Percentiles rank a stretch among this genome's conserved stretches.
Evolutionary conservation across 345 rosid species (phyloP).

Genomic region (Chamaenerion angustifolium): DNA sequence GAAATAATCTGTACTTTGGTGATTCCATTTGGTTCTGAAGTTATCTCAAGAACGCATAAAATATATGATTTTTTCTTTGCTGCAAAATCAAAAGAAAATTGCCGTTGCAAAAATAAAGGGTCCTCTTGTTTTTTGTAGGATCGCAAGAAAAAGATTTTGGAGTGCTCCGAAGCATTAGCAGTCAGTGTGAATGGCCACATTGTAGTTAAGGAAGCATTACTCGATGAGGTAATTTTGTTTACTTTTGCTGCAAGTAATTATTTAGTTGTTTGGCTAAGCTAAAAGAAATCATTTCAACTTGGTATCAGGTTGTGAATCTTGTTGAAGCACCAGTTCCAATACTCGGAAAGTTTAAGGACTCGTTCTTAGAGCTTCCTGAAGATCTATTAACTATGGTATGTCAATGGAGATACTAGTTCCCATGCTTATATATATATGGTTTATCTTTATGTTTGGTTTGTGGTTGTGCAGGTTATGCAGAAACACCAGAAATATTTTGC

Average conservation of each 20-base stretch:
- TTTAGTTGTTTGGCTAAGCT: too few relatives aligned
- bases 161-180: constrained; percentile 47
- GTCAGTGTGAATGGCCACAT: constrained; percentile 49
- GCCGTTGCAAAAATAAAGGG: constrained; percentile 1
- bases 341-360: constrained; percentile 65
- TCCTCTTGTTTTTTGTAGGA: constrained; percentile 25
- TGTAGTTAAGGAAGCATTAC: constrained; percentile 45
- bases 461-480: constrained; percentile 66
- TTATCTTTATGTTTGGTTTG: background rate
- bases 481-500: constrained; percentile 94
- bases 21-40: background rate
- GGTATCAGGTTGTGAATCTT: constrained; percentile 72
- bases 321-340: constrained; percentile 87
- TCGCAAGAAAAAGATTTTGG: constrained; percentile 51
- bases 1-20: background rate
- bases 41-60: background rate
- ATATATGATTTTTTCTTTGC: background rate
- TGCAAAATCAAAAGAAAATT: background rate
- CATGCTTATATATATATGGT: too few relatives aligned
- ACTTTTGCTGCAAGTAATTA: too few relatives aligned
- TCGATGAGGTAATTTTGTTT: constrained; percentile 45
- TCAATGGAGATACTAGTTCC: too few relatives aligned
- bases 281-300: background rate
- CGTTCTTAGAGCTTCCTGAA: constrained; percentile 86
- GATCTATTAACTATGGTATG: constrained; percentile 74